A percentile compares a stretch with the other conserved stretches of the same genome.
Conservation (phyloP, 1,284 basidiomycete genomes). For the Ceratobasidium sp. region DNA sequence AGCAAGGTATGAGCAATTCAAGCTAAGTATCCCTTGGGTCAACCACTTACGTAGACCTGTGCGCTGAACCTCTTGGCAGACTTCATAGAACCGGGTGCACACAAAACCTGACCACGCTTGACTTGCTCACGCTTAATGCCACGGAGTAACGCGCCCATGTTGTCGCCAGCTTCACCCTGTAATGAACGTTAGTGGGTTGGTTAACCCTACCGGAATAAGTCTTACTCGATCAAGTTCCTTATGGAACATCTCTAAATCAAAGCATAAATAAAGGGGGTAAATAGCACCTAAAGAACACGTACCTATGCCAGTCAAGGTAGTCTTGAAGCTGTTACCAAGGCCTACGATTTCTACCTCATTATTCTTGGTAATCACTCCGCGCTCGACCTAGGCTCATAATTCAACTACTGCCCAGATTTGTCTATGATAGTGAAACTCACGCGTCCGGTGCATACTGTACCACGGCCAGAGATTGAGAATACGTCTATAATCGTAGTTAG, state of each 20-base stretch:
- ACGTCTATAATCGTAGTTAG: slow-evolving; percentile 71
- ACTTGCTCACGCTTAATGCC: slow-evolving; percentile 98
- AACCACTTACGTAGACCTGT: slow-evolving; percentile 81
- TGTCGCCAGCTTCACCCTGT: slow-evolving; percentile 97
- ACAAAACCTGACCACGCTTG: slow-evolving; percentile 92
- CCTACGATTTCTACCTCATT: slow-evolving; percentile 96
- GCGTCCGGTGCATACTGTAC: slow-evolving; percentile 96
- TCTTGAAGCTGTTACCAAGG: slow-evolving; percentile 87
- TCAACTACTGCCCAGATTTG: not conserved
- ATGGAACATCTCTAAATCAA: slow-evolving; percentile 94
- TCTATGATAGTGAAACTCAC: slow-evolving; percentile 60
- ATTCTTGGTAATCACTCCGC: slow-evolving; percentile 93
- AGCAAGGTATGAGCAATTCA: slow-evolving; percentile 31
- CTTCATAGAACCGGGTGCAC: slow-evolving; percentile 94
- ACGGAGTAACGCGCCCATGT: slow-evolving; percentile 98
- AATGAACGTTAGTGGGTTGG: not conserved
- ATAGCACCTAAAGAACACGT: slow-evolving; percentile 53
- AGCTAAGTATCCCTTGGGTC: not conserved
- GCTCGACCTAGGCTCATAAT: slow-evolving; percentile 78
- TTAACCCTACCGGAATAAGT: slow-evolving; percentile 21
- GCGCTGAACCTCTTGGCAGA: slow-evolving; percentile 94
- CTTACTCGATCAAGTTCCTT: slow-evolving; percentile 95
- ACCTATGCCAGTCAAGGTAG: slow-evolving; percentile 96
- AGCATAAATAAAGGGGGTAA: slow-evolving; percentile 34
- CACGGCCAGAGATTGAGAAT: slow-evolving; percentile 98